Percentiles rank a stretch among this genome's conserved stretches.
phyloP scores from a whole-genome alignment of 257 asterid species.

The Fraxinus americana region DNA sequence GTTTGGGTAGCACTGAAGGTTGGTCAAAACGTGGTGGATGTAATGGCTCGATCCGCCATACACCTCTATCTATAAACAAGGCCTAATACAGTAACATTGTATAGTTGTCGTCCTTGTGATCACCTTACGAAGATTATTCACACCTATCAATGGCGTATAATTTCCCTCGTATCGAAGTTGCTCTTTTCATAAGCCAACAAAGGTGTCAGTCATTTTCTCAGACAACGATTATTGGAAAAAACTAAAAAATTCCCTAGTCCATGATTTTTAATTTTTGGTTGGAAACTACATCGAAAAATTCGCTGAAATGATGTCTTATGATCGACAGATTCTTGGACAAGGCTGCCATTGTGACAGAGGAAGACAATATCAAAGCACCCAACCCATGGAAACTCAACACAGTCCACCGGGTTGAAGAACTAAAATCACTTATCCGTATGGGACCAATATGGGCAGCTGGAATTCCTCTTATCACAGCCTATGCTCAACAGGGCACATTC shows the following conservation, averaged over 20 bases:
- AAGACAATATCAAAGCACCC: constrained; percentile 60
- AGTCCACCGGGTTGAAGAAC: constrained; percentile 87
- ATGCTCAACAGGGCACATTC: constrained; percentile 81
- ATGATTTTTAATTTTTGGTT: neutral
- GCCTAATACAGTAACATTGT: no score
- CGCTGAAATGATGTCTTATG: neutral
- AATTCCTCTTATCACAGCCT: constrained; percentile 71
- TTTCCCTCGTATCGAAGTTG: no score
- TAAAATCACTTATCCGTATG: constrained; percentile 76
- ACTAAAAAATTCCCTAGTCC: neutral
- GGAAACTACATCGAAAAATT: neutral
- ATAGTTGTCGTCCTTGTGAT: no score
- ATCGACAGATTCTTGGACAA: constrained; percentile 68
- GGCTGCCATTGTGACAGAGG: constrained; percentile 63
- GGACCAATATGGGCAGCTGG: constrained; percentile 98
- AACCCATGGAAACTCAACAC: constrained; percentile 69
- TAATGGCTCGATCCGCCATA: no score
- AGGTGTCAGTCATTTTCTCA: no score
- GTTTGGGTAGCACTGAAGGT: no score
- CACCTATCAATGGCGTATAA: no score
- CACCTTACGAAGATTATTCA: no score
- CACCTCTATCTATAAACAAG: no score
- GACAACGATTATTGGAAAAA: no score
- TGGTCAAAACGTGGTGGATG: no score
- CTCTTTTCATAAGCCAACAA: no score